phyloP scores from a whole-genome alignment of 1,284 basidiomycete species.

The Pholiota adiposa region DNA sequence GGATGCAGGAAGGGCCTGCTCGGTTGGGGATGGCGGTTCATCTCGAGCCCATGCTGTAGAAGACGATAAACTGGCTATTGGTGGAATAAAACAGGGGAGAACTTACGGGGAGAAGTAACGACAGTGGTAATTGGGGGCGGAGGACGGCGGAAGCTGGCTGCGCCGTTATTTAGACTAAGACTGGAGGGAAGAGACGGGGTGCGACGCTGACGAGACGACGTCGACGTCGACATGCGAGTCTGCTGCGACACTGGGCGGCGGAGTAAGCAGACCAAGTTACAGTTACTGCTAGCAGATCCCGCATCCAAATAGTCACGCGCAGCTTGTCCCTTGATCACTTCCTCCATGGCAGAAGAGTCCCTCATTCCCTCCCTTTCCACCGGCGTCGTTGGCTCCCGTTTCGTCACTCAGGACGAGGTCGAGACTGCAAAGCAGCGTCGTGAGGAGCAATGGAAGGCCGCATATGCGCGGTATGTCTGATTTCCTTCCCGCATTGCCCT shows the following conservation, averaged over 20 bases:
- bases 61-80: conserved; percentile 14
- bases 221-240: conserved; percentile 31
- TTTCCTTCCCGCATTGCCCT: neutral
- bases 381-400: conserved; percentile 74
- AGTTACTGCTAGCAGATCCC: neutral
- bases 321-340: conserved; percentile 20
- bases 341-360: conserved; percentile 48
- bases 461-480: conserved; percentile 77
- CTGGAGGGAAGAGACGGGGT: conserved; percentile 39
- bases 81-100: conserved; percentile 8
- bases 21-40: conserved; percentile 76
- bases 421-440: conserved; percentile 77
- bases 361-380: conserved; percentile 68
- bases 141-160: conserved; percentile 42
- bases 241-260: neutral
- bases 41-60: conserved; percentile 77
- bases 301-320: conserved; percentile 14
- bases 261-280: neutral
- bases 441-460: conserved; percentile 91
- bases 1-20: conserved; percentile 33
- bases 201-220: conserved; percentile 31
- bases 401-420: conserved; percentile 80
- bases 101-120: conserved; percentile 74
- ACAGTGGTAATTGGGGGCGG: conserved; percentile 55
- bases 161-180: conserved; percentile 44